phyloP scores from a whole-genome alignment of 1,139 yeast species.

The Geotrichum fermentans region DNA sequence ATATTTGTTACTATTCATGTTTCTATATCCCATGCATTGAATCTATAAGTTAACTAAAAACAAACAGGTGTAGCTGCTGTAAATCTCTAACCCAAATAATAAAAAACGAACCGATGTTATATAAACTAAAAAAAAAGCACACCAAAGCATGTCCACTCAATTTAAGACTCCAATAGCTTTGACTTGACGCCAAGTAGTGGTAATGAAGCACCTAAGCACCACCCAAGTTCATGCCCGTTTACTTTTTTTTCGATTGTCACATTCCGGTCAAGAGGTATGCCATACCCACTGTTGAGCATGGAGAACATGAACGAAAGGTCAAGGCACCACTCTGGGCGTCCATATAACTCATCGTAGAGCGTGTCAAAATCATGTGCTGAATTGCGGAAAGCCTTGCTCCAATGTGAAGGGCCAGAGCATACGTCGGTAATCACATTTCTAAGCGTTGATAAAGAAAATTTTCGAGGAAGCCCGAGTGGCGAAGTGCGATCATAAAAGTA shows the following conservation, averaged over 20 bases:
- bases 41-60: too few species aligned
- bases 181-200: too few species aligned
- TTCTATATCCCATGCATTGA: too few species aligned
- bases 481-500: constrained; percentile 90
- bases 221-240: constrained; percentile 77
- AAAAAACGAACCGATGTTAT: too few species aligned
- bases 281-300: constrained; percentile 85
- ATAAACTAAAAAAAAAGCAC: too few species aligned
- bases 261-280: constrained; percentile 77
- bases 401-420: constrained; percentile 68
- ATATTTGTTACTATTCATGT: too few species aligned
- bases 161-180: too few species aligned
- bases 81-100: too few species aligned
- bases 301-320: constrained; percentile 83
- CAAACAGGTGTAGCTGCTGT: too few species aligned
- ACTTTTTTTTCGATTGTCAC: constrained; percentile 78
- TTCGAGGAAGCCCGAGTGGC: constrained; percentile 80
- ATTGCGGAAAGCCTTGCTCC: constrained; percentile 39
- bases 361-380: constrained; percentile 11
- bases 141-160: too few species aligned
- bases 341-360: constrained; percentile 51
- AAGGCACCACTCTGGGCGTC: constrained; percentile 85
- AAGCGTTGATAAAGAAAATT: constrained; percentile 72
- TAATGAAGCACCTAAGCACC: constrained; percentile 93
- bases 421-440: constrained; percentile 68